Percentiles rank a stretch among this genome's conserved stretches.
Evolutionary conservation across 1,139 yeast species (phyloP).

Genomic region (Hansenula anomala): DNA sequence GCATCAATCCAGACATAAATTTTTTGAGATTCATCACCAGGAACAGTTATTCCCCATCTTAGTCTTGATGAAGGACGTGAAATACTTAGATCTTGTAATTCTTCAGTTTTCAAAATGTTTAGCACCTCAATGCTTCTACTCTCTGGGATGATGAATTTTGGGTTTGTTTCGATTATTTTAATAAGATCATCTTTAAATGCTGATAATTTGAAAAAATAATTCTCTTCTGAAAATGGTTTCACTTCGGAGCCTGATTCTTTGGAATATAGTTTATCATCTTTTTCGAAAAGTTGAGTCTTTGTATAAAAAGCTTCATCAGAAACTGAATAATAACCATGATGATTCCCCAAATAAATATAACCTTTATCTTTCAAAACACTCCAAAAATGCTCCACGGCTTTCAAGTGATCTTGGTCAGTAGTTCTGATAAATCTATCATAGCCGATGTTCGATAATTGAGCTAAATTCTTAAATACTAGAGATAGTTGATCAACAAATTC

Average conservation of each 20-base stretch:
- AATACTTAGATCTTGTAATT: conserved; percentile 67
- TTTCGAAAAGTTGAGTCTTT: conserved; percentile 61
- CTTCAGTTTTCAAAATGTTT: conserved; percentile 46
- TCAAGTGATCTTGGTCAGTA: conserved; percentile 74
- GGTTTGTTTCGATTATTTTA: conserved; percentile 38
- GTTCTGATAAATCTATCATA: conserved; percentile 86
- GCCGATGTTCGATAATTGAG: conserved; percentile 47
- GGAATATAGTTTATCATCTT: conserved; percentile 42
- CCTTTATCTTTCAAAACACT: conserved; percentile 50
- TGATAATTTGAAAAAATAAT: conserved; percentile 79
- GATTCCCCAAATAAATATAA: conserved; percentile 74
- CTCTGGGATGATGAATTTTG: conserved; percentile 61
- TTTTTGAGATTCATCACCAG: conserved; percentile 69
- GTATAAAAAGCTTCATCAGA: conserved; percentile 96
- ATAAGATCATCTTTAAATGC: conserved; percentile 53
- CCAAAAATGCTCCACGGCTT: conserved; percentile 72
- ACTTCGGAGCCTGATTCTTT: conserved; percentile 78
- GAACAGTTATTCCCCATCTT: conserved; percentile 90
- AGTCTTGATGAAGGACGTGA: conserved; percentile 79
- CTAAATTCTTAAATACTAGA: conserved; percentile 57
- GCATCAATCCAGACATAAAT: conserved; percentile 99
- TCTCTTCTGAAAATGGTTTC: conserved; percentile 68
- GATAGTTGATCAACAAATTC: conserved; percentile 70
- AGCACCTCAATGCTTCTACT: conserved; percentile 52
- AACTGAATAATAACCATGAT: conserved; percentile 91